Base-by-base conservation (phyloP, 768 basidiomycete genomes). In the Melanogaster broomeanus region DNA sequence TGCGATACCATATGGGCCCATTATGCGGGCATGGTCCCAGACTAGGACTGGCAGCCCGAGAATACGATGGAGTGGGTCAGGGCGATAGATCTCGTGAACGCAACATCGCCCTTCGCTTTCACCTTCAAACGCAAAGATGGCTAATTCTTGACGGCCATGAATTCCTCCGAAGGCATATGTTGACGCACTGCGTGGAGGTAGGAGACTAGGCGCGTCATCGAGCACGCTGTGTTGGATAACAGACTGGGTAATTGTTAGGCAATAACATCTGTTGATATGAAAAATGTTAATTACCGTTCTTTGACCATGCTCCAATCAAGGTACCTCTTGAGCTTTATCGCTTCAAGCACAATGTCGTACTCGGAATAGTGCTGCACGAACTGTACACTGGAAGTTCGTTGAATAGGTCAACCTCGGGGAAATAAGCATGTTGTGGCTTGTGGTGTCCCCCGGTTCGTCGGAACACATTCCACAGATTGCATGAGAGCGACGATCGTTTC, bases 401-500 rank as follows among this genome's bases (percentile, higher is more conserved):
- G 67, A 98, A 97, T 16, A 98, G 74, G 57, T 90, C 82, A n/a
- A 87, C 93, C 54, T 83, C 90, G 10, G 84, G 72, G 62, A 97
- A 94, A 70, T 95, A 96, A 4, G 87, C 73, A 45, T 93, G 82
- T 4, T 67, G 63, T 0, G 95, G 90, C 18, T 66, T 61, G 57
- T 79, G 84, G 74, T 89, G 77, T 7, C 95, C 96, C n/a, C 10
- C 69, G 70, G 8, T 83, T 81, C 0, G 91, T 93, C 2, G 90
- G 88, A 35, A 93, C 79, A 60, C 87, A 88, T 2, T 82, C 54
- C 18, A 81, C 72, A 3, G 69, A 62, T 45, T 71, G 70, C 27
- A 93, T 69, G 21, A 83, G 65, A 2, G 64, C 61, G 18, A 73
- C 69, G 30, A 88, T 72, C 9, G 78, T 68, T 3, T 68, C 63